These are phyloP conservation scores for Paraconiothyrium sp. DNA, from an alignment of 2,329 filamentous ascomycete species.

Conservation along the genomic window DNA sequence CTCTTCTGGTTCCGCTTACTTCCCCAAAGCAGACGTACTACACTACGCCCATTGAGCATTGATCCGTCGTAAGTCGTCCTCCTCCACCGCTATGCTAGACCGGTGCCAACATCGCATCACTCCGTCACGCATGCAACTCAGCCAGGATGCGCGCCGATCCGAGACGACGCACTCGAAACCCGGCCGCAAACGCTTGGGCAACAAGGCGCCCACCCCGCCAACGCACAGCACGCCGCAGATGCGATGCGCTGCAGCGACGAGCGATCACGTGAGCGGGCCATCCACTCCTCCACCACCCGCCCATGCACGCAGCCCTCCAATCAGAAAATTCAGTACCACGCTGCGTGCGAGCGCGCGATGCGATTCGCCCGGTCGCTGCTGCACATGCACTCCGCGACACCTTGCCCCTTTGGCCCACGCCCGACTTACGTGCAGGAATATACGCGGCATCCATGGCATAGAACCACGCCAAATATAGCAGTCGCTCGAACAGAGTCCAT, in stretches of 20 bases:
- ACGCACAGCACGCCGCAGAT: slow-evolving; percentile 9
- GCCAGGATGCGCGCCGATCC: slow-evolving; percentile 13
- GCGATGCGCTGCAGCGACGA: slow-evolving; percentile 30
- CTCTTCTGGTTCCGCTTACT: too few relatives aligned
- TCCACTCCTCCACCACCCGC: not conserved
- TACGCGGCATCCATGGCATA: not conserved
- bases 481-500: too few relatives aligned
- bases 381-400: not conserved
- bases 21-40: too few relatives aligned
- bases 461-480: not conserved
- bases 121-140: not conserved
- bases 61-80: too few relatives aligned
- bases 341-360: not conserved
- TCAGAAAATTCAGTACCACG: slow-evolving; percentile 21
- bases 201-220: slow-evolving; percentile 2
- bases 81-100: too few relatives aligned
- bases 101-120: too few relatives aligned
- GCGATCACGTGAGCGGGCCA: slow-evolving; percentile 29
- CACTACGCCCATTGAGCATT: too few relatives aligned
- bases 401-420: not conserved
- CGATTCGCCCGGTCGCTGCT: too few relatives aligned
- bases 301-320: slow-evolving; percentile 8
- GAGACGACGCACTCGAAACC: not conserved
- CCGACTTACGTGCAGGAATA: not conserved
- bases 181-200: slow-evolving; percentile 6